These are phyloP conservation scores for Colletotrichum navitas DNA, from an alignment of 2,329 filamentous ascomycete species.

Conservation along the genomic window DNA sequence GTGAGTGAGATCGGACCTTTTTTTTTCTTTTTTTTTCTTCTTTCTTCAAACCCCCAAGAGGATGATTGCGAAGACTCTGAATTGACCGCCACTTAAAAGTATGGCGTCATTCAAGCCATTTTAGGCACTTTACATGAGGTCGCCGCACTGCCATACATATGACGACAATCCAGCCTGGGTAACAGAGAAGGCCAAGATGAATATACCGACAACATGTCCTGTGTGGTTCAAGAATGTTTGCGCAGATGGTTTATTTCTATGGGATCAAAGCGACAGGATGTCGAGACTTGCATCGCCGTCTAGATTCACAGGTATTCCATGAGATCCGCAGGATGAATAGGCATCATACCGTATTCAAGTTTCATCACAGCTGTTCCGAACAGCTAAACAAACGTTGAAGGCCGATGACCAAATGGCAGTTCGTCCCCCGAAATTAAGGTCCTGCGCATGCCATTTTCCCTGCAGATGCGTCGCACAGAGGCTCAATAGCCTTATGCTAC, in stretches of 20 bases:
- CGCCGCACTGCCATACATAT: neutral
- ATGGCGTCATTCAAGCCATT: neutral
- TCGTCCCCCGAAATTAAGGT: neutral
- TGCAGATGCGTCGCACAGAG: neutral
- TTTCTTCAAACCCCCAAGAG: neutral
- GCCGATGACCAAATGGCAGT: neutral
- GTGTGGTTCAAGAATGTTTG: neutral
- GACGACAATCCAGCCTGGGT: no score
- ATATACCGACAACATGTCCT: neutral
- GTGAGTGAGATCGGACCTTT: conserved; percentile 2
- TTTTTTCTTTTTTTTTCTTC: no score
- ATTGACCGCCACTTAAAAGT: conserved; percentile 1
- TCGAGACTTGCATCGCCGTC: neutral
- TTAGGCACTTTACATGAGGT: neutral
- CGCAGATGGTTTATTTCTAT: neutral
- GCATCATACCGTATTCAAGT: neutral
- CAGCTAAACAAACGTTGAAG: neutral
- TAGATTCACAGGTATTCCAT: no score
- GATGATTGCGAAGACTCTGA: neutral
- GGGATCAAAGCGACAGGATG: neutral
- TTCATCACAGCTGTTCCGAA: neutral
- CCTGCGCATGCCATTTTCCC: neutral
- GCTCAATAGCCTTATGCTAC: neutral
- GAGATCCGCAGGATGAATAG: neutral
- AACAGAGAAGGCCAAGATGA: neutral